Conservation (phyloP, 192 early-diverging fungal species). For the Pilaira anomala region DNA sequence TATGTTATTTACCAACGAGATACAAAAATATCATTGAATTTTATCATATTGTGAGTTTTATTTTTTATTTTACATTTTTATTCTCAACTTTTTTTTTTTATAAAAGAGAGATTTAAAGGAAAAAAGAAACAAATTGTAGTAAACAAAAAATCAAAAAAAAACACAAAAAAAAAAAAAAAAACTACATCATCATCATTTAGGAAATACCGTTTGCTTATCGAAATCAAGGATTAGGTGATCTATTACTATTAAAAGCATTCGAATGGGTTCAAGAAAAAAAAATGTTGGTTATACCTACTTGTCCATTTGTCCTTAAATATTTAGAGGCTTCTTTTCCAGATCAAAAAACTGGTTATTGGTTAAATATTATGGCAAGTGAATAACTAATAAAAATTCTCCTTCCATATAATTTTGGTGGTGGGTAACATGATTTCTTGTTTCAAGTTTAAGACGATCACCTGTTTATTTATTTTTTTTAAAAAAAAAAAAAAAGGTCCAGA, state of each 20-base stretch:
- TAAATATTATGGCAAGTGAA: slow-evolving; percentile 9
- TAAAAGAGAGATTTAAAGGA: no score
- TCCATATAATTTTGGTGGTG: no score
- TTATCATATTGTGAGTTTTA: slow-evolving; percentile 16
- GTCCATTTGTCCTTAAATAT: slow-evolving; percentile 28
- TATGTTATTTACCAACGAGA: slow-evolving; percentile 21
- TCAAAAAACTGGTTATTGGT: slow-evolving; percentile 14
- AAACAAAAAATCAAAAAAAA: no score
- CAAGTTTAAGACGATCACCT: no score
- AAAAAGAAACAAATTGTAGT: background rate
- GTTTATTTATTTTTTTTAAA: no score
- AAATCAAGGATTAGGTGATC: slow-evolving; percentile 25
- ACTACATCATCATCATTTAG: slow-evolving; percentile 10
- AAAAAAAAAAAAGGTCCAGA: no score
- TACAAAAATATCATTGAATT: slow-evolving; percentile 17
- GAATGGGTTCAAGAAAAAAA: slow-evolving; percentile 23
- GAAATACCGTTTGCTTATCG: slow-evolving; percentile 29
- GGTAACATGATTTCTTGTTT: no score
- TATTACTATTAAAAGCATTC: slow-evolving; percentile 22
- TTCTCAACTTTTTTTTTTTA: background rate
- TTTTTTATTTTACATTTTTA: background rate
- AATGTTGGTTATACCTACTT: slow-evolving; percentile 22
- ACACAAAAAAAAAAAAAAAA: background rate
- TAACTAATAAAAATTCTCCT: no score
- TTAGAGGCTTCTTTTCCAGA: slow-evolving; percentile 20